phyloP scores from a whole-genome alignment of 139 green algal genomes.

The Yamagishiella unicocca region DNA sequence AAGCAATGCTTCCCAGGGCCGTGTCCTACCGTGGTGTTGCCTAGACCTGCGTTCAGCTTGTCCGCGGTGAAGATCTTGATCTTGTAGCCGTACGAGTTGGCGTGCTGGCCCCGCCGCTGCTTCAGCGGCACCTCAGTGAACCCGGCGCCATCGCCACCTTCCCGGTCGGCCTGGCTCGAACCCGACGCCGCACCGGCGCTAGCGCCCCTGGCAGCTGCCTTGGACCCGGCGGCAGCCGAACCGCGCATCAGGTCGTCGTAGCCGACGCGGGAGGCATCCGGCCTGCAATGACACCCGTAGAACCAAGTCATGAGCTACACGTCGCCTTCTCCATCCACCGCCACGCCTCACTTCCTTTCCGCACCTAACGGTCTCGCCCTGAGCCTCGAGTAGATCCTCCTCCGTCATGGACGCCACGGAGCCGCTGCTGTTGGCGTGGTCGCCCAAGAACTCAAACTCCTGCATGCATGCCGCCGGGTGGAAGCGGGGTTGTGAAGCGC shows the following conservation, averaged over 20 bases:
- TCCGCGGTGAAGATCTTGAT: slow-evolving; percentile 58
- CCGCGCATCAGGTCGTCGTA: slow-evolving; percentile 6
- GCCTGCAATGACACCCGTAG: background rate
- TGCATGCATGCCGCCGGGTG: too few relatives aligned
- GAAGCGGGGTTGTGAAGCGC: too few relatives aligned
- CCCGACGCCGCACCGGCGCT: background rate
- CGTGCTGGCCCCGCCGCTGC: slow-evolving; percentile 2
- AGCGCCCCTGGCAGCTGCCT: background rate
- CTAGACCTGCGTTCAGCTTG: slow-evolving; percentile 48
- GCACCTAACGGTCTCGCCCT: slow-evolving; percentile 42
- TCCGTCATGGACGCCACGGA: slow-evolving; percentile 45
- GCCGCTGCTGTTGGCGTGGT: background rate
- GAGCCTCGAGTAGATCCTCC: slow-evolving; percentile 40
- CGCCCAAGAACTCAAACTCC: slow-evolving; percentile 44
- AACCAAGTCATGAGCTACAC: background rate
- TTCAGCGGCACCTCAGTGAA: slow-evolving; percentile 51
- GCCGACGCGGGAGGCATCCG: background rate
- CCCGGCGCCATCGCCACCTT: background rate
- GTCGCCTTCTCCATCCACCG: background rate
- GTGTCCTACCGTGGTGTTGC: slow-evolving; percentile 35
- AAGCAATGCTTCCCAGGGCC: too few relatives aligned
- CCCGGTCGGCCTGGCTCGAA: background rate
- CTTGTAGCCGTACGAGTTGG: slow-evolving; percentile 42
- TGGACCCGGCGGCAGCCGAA: background rate
- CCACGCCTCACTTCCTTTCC: background rate